Evolutionary conservation across 2,329 filamentous ascomycete species (phyloP).

Genomic region (Pseudocercospora ulei): DNA sequence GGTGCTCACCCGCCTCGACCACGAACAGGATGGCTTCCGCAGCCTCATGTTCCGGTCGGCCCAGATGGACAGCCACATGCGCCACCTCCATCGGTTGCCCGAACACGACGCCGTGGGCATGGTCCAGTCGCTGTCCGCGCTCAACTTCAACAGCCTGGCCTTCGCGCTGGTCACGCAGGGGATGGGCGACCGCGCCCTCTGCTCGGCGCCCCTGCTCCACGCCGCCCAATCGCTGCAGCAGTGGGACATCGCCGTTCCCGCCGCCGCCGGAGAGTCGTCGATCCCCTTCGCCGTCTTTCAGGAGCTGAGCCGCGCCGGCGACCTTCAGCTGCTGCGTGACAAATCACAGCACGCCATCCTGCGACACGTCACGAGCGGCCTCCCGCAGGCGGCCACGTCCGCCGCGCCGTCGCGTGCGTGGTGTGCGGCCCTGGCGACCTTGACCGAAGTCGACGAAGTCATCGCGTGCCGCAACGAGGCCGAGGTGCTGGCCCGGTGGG

Average conservation of each 20-base stretch:
- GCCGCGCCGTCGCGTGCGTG: constrained; percentile 20
- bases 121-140: constrained; percentile 63
- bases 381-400: constrained; percentile 1
- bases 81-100: constrained; percentile 48
- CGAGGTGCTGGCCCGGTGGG: constrained; percentile 54
- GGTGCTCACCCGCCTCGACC: constrained; percentile 72
- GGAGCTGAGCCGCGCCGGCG: constrained; percentile 43
- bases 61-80: constrained; percentile 76
- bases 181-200: constrained; percentile 45
- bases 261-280: constrained; percentile 34
- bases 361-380: constrained; percentile 12
- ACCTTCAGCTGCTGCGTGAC: constrained; percentile 11
- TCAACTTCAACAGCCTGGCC: constrained; percentile 78
- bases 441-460: constrained; percentile 75
- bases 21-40: constrained; percentile 78
- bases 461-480: constrained; percentile 51
- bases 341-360: constrained; percentile 14
- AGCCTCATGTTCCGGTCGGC: constrained; percentile 85
- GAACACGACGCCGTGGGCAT: constrained; percentile 57
- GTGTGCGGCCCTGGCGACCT: constrained; percentile 52
- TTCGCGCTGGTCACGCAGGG: constrained; percentile 65
- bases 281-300: constrained; percentile 74
- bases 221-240: constrained; percentile 63
- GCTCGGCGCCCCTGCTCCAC: constrained; percentile 18
- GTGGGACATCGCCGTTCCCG: constrained; percentile 78